phyloP scores from a whole-genome alignment of 768 basidiomycete genomes.

The Termitomyces sp. region DNA sequence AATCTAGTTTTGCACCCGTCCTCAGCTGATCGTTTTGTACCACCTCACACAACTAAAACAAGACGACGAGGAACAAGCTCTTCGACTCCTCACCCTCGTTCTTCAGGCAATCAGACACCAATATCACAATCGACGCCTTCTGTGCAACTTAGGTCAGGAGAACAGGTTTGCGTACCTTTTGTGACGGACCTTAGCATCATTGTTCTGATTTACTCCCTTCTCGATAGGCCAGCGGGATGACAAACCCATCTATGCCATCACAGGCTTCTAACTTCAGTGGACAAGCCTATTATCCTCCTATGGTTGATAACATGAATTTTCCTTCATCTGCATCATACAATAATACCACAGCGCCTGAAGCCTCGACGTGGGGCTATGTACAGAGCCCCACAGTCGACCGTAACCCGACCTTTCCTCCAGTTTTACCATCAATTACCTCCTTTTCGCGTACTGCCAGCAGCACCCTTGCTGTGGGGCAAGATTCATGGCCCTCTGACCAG shows the following conservation, averaged over 20 bases:
- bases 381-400: constrained; percentile 35
- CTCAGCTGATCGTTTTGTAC: constrained; percentile 68
- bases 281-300: constrained; percentile 39
- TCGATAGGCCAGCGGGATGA: constrained; percentile 16
- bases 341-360: constrained; percentile 35
- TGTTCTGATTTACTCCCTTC: constrained; percentile 3
- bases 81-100: constrained; percentile 26
- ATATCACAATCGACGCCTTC: constrained; percentile 43
- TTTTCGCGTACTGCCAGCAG: constrained; percentile 34
- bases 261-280: constrained; percentile 33
- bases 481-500: constrained; percentile 22
- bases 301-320: constrained; percentile 35
- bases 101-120: constrained; percentile 41
- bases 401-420: constrained; percentile 41
- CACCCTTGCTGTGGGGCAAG: constrained; percentile 8
- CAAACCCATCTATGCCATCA: constrained; percentile 33
- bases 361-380: constrained; percentile 54
- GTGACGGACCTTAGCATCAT: constrained; percentile 3
- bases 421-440: constrained; percentile 49
- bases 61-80: constrained; percentile 36
- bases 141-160: constrained; percentile 34
- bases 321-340: constrained; percentile 34
- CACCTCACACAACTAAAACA: constrained; percentile 37
- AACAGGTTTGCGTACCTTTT: constrained; percentile 33
- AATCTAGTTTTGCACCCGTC: constrained; percentile 89